A percentile compares a stretch with the other conserved stretches of the same genome.
Conservation (phyloP, 805 yeast genomes). For the Yamadazyma philogaea region DNA sequence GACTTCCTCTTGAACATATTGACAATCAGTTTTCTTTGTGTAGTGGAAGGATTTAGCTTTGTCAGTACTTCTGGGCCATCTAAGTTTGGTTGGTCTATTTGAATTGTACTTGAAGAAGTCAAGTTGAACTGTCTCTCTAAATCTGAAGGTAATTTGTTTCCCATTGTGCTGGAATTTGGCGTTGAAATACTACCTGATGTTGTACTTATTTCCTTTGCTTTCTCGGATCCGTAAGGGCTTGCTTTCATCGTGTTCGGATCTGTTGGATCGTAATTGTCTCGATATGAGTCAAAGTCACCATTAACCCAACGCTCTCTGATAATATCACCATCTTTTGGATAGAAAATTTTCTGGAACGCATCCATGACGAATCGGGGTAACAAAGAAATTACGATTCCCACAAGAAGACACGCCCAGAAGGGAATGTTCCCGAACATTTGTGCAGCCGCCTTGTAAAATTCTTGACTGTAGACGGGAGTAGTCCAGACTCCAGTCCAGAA, state of each 20-base stretch:
- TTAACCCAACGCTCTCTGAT: slow-evolving; percentile 64
- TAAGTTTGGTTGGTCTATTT: slow-evolving; percentile 1
- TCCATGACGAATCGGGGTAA: slow-evolving; percentile 67
- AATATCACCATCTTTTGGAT: slow-evolving; percentile 69
- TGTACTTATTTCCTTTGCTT: slow-evolving; percentile 19
- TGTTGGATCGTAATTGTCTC: slow-evolving; percentile 72
- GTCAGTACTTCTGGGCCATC: neutral
- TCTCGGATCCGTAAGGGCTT: slow-evolving; percentile 35
- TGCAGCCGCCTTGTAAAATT: slow-evolving; percentile 65
- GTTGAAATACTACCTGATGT: slow-evolving; percentile 4
- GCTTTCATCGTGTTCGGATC: slow-evolving; percentile 63
- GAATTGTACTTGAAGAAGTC: slow-evolving; percentile 14
- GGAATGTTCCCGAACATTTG: slow-evolving; percentile 58
- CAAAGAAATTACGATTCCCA: slow-evolving; percentile 63
- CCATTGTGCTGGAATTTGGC: slow-evolving; percentile 10
- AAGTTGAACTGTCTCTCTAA: slow-evolving; percentile 7
- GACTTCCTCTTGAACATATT: slow-evolving; percentile 33
- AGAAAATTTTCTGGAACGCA: slow-evolving; percentile 47
- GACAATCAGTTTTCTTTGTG: slow-evolving; percentile 31
- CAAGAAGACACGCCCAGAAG: slow-evolving; percentile 66
- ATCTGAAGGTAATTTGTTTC: slow-evolving; percentile 9
- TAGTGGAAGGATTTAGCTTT: slow-evolving; percentile 1
- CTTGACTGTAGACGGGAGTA: slow-evolving; percentile 45
- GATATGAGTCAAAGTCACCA: slow-evolving; percentile 69
- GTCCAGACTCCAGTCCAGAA: slow-evolving; percentile 86